Evolutionary conservation across 2,329 filamentous ascomycete species (phyloP).

Genomic region (Calonectria henricotiae): DNA sequence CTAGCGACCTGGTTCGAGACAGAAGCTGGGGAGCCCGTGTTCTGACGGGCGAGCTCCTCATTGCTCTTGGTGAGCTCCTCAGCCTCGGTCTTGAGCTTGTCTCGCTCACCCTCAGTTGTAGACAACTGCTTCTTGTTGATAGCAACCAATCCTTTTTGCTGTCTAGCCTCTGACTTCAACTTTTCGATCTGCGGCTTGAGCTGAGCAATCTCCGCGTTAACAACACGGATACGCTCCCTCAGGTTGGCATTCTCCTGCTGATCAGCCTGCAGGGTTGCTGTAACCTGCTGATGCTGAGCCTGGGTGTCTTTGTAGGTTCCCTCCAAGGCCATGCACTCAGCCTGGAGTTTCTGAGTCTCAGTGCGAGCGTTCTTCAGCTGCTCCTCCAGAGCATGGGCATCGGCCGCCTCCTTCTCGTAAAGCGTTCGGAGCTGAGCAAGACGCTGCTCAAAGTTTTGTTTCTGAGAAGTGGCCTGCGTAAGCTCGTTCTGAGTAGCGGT

Average conservation of each 20-base stretch:
- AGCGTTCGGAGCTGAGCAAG: conserved; percentile 88
- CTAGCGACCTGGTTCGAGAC: conserved; percentile 73
- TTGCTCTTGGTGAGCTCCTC: conserved; percentile 77
- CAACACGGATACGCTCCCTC: conserved; percentile 88
- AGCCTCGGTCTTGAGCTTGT: conserved; percentile 88
- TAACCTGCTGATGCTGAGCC: conserved; percentile 84
- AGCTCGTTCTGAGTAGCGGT: conserved; percentile 85
- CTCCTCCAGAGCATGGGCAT: conserved; percentile 88
- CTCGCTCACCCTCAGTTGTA: conserved; percentile 89
- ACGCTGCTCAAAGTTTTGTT: conserved; percentile 92
- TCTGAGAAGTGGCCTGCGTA: conserved; percentile 86
- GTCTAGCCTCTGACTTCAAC: conserved; percentile 89
- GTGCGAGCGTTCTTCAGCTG: conserved; percentile 82
- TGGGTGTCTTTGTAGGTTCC: conserved; percentile 86
- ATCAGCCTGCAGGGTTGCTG: conserved; percentile 84
- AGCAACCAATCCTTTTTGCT: conserved; percentile 95
- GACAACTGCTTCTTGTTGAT: conserved; percentile 99
- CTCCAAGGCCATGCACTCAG: conserved; percentile 88
- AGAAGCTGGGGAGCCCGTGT: conserved; percentile 67
- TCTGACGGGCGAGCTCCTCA: conserved; percentile 72
- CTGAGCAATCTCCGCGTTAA: conserved; percentile 87
- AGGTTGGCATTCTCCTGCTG: conserved; percentile 89
- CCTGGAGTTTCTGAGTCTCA: conserved; percentile 88
- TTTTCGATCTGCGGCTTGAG: conserved; percentile 95
- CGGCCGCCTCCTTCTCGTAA: conserved; percentile 94